A percentile compares a stretch with the other conserved stretches of the same genome.
phyloP scores from a whole-genome alignment of 1,284 basidiomycete genomes.

The Leccinum pachyderme region DNA sequence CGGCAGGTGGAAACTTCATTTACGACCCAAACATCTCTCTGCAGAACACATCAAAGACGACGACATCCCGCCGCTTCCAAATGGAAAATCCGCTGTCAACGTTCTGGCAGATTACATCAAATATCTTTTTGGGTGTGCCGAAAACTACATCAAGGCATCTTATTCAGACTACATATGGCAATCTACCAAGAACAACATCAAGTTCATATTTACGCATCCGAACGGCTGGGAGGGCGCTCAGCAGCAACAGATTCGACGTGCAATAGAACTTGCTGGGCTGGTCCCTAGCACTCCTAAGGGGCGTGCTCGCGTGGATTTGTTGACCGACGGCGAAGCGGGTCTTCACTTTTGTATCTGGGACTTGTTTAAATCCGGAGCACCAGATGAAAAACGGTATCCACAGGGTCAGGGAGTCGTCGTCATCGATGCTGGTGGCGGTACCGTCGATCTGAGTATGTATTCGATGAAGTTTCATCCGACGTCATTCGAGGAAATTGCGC shows the following conservation, averaged over 20 bases:
- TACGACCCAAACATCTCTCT: slow-evolving; percentile 39
- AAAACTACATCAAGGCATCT: slow-evolving; percentile 45
- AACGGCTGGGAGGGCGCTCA: slow-evolving; percentile 30
- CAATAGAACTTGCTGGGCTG: slow-evolving; percentile 33
- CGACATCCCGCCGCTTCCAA: slow-evolving; percentile 44
- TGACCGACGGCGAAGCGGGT: slow-evolving; percentile 50
- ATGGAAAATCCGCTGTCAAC: slow-evolving; percentile 39
- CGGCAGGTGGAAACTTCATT: slow-evolving; percentile 51
- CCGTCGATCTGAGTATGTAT: background rate
- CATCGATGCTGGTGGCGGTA: background rate
- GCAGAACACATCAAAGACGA: slow-evolving; percentile 19
- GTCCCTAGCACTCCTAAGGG: slow-evolving; percentile 18
- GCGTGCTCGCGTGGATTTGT: slow-evolving; percentile 38
- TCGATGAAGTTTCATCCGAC: slow-evolving; percentile 21
- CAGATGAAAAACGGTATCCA: slow-evolving; percentile 4
- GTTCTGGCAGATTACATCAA: slow-evolving; percentile 50
- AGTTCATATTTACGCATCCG: slow-evolving; percentile 33
- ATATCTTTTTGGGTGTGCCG: slow-evolving; percentile 46
- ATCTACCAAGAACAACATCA: slow-evolving; percentile 15
- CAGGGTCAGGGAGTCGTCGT: slow-evolving; percentile 44
- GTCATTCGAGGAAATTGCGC: background rate
- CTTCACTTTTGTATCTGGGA: slow-evolving; percentile 44
- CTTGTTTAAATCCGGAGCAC: slow-evolving; percentile 30
- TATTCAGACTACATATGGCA: slow-evolving; percentile 30
- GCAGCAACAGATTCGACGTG: slow-evolving; percentile 37